Base-by-base conservation (phyloP, 352 stramenopile genomes). In the Phytopythium chamaehyphon region DNA sequence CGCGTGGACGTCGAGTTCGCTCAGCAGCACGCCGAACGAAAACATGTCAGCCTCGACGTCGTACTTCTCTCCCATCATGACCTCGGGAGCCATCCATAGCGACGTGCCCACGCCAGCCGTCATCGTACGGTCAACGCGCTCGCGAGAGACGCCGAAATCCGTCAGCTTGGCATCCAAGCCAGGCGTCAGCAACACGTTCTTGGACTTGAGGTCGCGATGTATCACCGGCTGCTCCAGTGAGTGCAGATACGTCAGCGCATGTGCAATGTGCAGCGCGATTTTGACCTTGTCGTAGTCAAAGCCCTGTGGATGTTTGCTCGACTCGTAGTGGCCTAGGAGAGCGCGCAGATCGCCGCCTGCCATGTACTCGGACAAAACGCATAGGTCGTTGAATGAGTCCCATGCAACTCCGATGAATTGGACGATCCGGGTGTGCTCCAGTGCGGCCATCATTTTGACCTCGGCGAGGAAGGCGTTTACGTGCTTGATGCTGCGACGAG, bases 371-470 rank as follows among this genome's bases (percentile, higher is more conserved):
- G 58, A 69, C 35, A 81, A 57, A 12, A 71, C 48, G 24, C 62
- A 72, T 1, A 80, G 39, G 19, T 79, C 65, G 6, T 57, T 47
- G 12, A 73, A 45, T 8, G 69, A 76, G 2, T 65, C 62, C 68
- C 72, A 84, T 40, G 73, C 59, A 1, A 81, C 62, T 2, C 69
- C 73, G 9, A 81, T 55, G 21, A 84, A 84, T 31, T 44, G 40
- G 0, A 75, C 68, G 31, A 83, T 75, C 18, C 62, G 46, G 11
- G 55, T 47, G 42, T 83, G 73, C 19, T 74, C 66, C 5, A 84
- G 54, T 24, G 56, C 61, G 21, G 57, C 55, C 39, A 72, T 56
- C n/a, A 74, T 40, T n/a, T 59, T 49, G 37, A 58, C 52, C 24
- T 74, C 65, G 16, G 10, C 24, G 2, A 61, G 37, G 0, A 68